Conservation (phyloP, 164 flowering plant genomes). For the Brasenia schreberi region DNA sequence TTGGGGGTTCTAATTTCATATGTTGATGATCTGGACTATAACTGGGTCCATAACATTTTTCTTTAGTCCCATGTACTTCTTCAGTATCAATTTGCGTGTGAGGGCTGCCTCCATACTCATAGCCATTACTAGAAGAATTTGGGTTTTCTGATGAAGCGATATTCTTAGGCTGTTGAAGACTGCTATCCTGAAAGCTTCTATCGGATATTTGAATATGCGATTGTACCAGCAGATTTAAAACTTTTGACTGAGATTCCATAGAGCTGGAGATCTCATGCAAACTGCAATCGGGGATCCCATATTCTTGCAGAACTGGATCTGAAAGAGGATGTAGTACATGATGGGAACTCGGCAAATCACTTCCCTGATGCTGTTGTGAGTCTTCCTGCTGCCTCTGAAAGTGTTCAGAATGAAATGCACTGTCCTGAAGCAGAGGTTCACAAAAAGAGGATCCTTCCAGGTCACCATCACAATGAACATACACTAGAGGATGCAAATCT, state of each 20-base stretch:
- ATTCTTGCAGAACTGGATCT: constrained; percentile 38
- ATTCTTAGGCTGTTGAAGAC: not conserved
- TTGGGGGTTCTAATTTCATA: constrained; percentile 4
- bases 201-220: not conserved
- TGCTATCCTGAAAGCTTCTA: not conserved
- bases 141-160: not conserved
- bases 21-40: constrained; percentile 1
- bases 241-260: not conserved
- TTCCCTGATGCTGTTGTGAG: constrained; percentile 6
- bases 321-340: constrained; percentile 42
- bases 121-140: not conserved
- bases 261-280: constrained; percentile 12
- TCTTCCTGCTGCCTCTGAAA: constrained; percentile 18
- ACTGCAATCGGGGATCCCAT: constrained; percentile 6
- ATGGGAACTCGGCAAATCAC: constrained; percentile 16
- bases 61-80: constrained; percentile 7
- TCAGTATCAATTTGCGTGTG: not conserved
- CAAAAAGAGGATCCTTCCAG: constrained; percentile 10
- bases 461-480: constrained; percentile 18
- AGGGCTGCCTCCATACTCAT: not conserved
- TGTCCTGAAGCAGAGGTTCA: constrained; percentile 18
- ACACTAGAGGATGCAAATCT: constrained; percentile 16
- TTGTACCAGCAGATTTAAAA: not conserved
- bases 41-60: constrained; percentile 7
- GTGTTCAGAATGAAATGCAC: constrained; percentile 29